phyloP scores from a whole-genome alignment of 2,329 filamentous ascomycete genomes.

The Stemphylium vesicarium region DNA sequence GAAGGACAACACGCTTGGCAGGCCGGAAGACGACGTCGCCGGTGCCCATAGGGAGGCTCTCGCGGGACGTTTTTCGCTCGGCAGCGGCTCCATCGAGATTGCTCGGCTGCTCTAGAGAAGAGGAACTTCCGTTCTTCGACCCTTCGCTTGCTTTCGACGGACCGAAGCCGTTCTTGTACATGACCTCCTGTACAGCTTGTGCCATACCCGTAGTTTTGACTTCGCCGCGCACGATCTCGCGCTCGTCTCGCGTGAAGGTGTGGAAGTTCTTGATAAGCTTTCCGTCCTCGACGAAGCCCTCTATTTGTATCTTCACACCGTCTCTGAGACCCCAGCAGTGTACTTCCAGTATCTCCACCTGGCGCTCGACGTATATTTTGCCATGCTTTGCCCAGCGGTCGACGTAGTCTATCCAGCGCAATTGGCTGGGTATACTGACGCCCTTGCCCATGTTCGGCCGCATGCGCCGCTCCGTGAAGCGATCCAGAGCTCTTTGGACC shows the following conservation, averaged over 20 bases:
- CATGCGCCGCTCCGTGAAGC: conserved; percentile 87
- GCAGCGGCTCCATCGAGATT: conserved; percentile 24
- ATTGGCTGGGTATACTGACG: conserved; percentile 90
- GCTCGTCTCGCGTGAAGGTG: conserved; percentile 75
- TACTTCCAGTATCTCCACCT: conserved; percentile 84
- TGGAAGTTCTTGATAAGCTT: conserved; percentile 85
- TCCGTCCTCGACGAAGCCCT: conserved; percentile 87
- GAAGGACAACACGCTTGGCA: conserved; percentile 68
- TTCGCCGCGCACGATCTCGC: conserved; percentile 68
- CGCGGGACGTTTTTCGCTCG: conserved; percentile 24
- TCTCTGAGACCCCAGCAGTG: conserved; percentile 88
- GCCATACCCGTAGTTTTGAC: conserved; percentile 52
- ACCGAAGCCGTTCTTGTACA: conserved; percentile 47
- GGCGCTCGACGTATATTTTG: conserved; percentile 82
- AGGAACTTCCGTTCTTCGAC: conserved; percentile 28
- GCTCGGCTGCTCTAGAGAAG: conserved; percentile 23
- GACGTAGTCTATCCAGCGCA: conserved; percentile 87
- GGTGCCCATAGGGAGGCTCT: conserved; percentile 58
- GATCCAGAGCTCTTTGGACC: conserved; percentile 65
- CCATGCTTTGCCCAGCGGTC: conserved; percentile 79
- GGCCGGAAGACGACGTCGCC: conserved; percentile 83
- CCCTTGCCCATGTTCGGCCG: conserved; percentile 84
- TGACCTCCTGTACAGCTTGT: conserved; percentile 54
- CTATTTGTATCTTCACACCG: conserved; percentile 85
- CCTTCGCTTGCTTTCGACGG: conserved; percentile 30